These are phyloP conservation scores for Agarophyton chilense DNA, from an alignment of 23 red algal genomes.

Conservation along the genomic window DNA sequence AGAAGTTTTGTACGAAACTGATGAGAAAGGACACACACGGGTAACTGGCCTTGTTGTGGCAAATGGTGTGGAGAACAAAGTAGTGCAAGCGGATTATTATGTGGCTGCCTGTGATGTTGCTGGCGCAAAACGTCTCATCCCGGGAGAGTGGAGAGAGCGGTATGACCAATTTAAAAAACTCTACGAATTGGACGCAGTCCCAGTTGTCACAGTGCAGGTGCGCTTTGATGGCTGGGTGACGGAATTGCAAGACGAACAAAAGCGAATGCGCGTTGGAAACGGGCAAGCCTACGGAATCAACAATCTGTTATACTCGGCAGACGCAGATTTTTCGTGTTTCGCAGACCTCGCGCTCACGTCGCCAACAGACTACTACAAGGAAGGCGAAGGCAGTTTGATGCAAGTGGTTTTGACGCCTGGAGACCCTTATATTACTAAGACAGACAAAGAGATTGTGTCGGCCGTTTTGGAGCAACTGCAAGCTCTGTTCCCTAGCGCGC, in stretches of 20 bases:
- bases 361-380: slow-evolving; percentile 87
- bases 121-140: slow-evolving; percentile 80
- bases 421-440: slow-evolving; percentile 76
- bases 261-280: slow-evolving; percentile 38
- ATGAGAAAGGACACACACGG: slow-evolving; percentile 8
- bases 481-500: slow-evolving; percentile 77
- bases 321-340: slow-evolving; percentile 97
- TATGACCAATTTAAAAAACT: slow-evolving; percentile 73
- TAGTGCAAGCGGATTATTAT: slow-evolving; percentile 76
- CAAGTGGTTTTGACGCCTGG: slow-evolving; percentile 91
- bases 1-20: slow-evolving; percentile 22
- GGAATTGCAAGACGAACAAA: slow-evolving; percentile 56
- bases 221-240: slow-evolving; percentile 97
- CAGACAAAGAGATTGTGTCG: slow-evolving; percentile 69
- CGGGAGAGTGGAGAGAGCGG: slow-evolving; percentile 50
- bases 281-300: slow-evolving; percentile 62
- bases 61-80: background rate
- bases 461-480: slow-evolving; percentile 64
- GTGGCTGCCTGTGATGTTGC: slow-evolving; percentile 92
- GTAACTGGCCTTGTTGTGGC: slow-evolving; percentile 60
- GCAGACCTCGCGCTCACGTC: slow-evolving; percentile 93
- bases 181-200: slow-evolving; percentile 74
- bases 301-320: slow-evolving; percentile 92
- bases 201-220: slow-evolving; percentile 94
- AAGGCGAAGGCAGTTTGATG: slow-evolving; percentile 86